Conservation (phyloP, 257 asterid genomes). For the Misopates orontium region DNA sequence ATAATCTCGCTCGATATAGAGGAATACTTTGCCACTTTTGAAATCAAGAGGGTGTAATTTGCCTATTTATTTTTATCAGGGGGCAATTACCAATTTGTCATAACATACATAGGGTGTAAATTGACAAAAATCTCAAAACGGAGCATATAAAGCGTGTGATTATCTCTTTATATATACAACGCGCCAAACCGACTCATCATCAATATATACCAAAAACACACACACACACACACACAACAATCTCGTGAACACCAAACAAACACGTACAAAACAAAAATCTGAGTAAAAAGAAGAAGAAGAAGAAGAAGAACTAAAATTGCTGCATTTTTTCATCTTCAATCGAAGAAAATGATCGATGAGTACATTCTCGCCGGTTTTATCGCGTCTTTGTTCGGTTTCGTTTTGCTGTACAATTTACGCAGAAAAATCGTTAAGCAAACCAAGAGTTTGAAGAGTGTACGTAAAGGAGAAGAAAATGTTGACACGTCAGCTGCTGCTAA, state of each 20-base stretch:
- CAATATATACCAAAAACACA: no score
- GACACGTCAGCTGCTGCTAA: slow-evolving; percentile 25
- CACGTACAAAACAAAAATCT: no score
- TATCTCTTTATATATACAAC: slow-evolving; percentile 20
- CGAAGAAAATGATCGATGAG: slow-evolving; percentile 44
- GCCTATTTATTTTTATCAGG: no score
- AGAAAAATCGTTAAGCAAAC: slow-evolving; percentile 33
- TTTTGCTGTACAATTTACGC: slow-evolving; percentile 42
- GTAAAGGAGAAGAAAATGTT: slow-evolving; percentile 22
- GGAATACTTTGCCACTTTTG: no score
- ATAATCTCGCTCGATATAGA: no score
- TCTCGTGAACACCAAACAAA: slow-evolving; percentile 15
- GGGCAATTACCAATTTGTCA: no score
- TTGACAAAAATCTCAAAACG: no score
- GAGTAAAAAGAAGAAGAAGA: no score
- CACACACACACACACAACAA: slow-evolving; percentile 10
- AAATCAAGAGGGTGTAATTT: no score
- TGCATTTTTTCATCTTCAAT: no score
- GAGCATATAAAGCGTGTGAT: slow-evolving; percentile 15
- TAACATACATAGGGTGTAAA: no score
- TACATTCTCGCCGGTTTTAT: slow-evolving; percentile 48
- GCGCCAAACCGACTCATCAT: slow-evolving; percentile 24
- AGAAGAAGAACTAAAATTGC: no score
- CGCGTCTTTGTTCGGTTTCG: slow-evolving; percentile 50
- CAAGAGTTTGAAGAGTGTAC: slow-evolving; percentile 31